phyloP scores from a whole-genome alignment of 2,329 filamentous ascomycete species.

The Apiospora hydei region DNA sequence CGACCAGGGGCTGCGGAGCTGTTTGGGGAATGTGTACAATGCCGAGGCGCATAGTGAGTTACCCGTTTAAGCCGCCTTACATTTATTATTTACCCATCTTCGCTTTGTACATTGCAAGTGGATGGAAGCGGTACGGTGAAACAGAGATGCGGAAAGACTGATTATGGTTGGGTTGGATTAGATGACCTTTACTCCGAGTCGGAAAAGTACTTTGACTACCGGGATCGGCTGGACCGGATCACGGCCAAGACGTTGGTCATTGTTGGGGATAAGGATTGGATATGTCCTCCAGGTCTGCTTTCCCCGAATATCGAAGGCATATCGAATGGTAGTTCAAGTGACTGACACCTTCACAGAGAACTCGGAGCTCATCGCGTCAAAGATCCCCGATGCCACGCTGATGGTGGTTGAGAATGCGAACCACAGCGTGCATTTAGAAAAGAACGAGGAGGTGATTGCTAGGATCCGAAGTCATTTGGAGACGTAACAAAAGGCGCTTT shows the following conservation, averaged over 20 bases:
- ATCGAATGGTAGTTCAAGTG: background rate
- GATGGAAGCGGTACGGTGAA: too few species aligned
- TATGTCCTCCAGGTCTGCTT: slow-evolving; percentile 45
- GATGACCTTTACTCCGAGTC: slow-evolving; percentile 45
- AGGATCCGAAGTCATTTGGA: slow-evolving; percentile 35
- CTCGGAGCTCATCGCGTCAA: slow-evolving; percentile 41
- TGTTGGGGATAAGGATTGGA: slow-evolving; percentile 49
- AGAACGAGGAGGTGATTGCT: slow-evolving; percentile 40
- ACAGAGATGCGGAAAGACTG: too few species aligned
- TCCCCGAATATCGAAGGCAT: too few species aligned
- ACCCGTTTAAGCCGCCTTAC: too few species aligned
- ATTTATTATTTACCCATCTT: too few species aligned
- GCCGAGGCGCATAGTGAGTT: slow-evolving; percentile 47
- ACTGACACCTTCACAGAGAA: slow-evolving; percentile 34
- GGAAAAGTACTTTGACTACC: slow-evolving; percentile 50
- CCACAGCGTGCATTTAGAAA: slow-evolving; percentile 46
- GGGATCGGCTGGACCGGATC: slow-evolving; percentile 38
- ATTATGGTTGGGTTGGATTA: slow-evolving; percentile 25
- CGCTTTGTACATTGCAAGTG: too few species aligned
- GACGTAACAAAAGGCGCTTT: background rate
- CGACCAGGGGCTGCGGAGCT: slow-evolving; percentile 40
- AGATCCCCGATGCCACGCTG: slow-evolving; percentile 39
- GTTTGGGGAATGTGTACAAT: slow-evolving; percentile 42
- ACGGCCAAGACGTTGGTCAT: slow-evolving; percentile 46
- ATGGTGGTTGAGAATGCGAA: slow-evolving; percentile 43